phyloP scores from a whole-genome alignment of 129 eudicot species.

The Flaveria bidentis region DNA sequence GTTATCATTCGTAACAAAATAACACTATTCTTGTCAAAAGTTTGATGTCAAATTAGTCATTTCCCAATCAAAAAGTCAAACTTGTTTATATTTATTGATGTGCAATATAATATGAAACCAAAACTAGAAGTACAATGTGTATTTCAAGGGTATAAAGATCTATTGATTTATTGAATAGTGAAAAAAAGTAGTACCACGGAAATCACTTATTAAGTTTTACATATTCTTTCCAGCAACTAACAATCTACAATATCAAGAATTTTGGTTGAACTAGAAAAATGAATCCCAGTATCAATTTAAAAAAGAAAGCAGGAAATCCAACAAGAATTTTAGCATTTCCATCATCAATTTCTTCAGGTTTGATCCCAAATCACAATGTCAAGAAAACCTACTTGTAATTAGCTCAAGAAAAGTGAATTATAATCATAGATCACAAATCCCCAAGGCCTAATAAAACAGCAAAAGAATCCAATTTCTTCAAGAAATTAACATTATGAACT shows the following conservation, averaged over 20 bases:
- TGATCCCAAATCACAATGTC: constrained; percentile 17
- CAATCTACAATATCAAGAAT: constrained; percentile 27
- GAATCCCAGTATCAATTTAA: not conserved
- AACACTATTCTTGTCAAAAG: constrained; percentile 18
- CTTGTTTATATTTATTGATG: not conserved
- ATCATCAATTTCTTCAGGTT: constrained; percentile 18
- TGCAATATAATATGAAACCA: constrained; percentile 11
- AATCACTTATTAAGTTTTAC: not conserved
- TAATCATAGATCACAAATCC: constrained; percentile 11
- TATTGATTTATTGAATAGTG: not conserved
- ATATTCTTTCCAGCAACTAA: not conserved
- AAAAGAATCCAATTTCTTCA: constrained; percentile 14
- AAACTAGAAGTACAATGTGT: constrained; percentile 16
- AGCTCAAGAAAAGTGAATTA: constrained; percentile 22
- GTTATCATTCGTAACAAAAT: not conserved
- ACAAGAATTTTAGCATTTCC: constrained; percentile 9
- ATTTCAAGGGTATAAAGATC: not conserved
- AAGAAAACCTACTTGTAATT: constrained; percentile 14
- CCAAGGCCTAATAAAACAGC: not conserved
- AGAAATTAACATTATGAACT: not conserved
- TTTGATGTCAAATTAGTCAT: constrained; percentile 12
- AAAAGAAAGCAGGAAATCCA: constrained; percentile 10
- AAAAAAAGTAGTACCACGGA: not conserved
- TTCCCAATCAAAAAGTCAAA: constrained; percentile 19
- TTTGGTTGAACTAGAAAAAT: constrained; percentile 15